Evolutionary conservation across 225 moss, liverwort and hornwort species (phyloP).

Genomic region (Sphagnum contortum): DNA sequence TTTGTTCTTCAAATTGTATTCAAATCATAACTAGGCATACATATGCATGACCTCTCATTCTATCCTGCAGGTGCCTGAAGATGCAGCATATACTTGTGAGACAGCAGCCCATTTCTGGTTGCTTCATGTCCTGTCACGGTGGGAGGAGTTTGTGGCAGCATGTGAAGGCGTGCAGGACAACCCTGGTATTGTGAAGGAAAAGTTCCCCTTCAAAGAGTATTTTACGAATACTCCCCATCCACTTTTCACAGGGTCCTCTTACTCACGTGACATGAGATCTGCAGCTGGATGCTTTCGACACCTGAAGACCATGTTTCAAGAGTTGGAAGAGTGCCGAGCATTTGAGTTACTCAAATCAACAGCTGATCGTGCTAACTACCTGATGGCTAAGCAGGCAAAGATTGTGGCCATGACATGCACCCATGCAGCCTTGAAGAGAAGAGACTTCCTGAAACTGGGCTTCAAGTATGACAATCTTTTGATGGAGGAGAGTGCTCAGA

Average conservation of each 20-base stretch:
- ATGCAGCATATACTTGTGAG: constrained; percentile 96
- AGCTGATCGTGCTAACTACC: constrained; percentile 94
- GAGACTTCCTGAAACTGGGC: constrained; percentile 81
- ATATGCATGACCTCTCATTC: too few species aligned
- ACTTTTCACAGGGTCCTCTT: constrained; percentile 72
- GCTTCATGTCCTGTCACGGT: constrained; percentile 88
- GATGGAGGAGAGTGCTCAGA: constrained; percentile 99
- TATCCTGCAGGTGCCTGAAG: constrained; percentile 50
- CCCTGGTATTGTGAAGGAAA: constrained; percentile 61
- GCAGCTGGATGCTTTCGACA: constrained; percentile 97
- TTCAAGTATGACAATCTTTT: constrained; percentile 98
- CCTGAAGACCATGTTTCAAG: constrained; percentile 97
- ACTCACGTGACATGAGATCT: constrained; percentile 71
- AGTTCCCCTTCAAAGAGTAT: constrained; percentile 89
- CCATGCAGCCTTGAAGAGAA: constrained; percentile 93
- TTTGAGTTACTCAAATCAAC: constrained; percentile 96
- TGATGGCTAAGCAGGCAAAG: constrained; percentile 99
- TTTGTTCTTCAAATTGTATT: too few species aligned
- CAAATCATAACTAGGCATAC: too few species aligned
- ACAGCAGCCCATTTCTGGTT: constrained; percentile 99
- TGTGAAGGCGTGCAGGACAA: constrained; percentile 64
- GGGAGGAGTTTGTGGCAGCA: constrained; percentile 92
- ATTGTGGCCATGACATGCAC: constrained; percentile 99
- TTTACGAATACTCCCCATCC: constrained; percentile 68
- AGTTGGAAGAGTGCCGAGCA: constrained; percentile 96